These are phyloP conservation scores for Bipolaris cookei DNA, from an alignment of 2,329 filamentous ascomycete species.

Conservation along the genomic window DNA sequence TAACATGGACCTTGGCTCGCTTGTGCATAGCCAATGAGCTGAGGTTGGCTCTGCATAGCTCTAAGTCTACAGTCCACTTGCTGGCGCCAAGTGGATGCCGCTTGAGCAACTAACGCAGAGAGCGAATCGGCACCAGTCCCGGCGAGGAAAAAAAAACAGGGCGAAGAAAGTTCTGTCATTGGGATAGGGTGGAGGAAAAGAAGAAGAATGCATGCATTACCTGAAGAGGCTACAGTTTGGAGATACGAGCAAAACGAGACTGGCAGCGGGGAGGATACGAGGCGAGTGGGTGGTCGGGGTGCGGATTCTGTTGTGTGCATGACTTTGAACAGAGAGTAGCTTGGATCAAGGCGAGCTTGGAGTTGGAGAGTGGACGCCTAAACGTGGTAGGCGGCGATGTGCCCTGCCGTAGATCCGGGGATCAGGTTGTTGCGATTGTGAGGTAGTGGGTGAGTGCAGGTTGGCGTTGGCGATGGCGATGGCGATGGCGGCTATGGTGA, in stretches of 20 bases:
- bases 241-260: conserved; percentile 7
- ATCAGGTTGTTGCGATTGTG: conserved; percentile 4
- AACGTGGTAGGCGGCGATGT: neutral
- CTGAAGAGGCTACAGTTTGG: conserved; percentile 4
- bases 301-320: conserved; percentile 4
- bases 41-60: neutral
- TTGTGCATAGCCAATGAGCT: neutral
- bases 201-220: conserved; percentile 5
- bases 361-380: neutral
- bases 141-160: conserved; percentile 10
- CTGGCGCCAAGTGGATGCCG: conserved; percentile 7
- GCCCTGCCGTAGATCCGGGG: conserved; percentile 7
- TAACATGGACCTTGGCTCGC: neutral
- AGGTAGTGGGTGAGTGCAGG: neutral
- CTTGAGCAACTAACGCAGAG: neutral
- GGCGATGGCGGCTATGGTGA: conserved; percentile 5
- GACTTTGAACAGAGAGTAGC: neutral
- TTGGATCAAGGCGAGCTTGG: neutral
- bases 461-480: conserved; percentile 4
- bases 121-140: conserved; percentile 10
- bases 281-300: neutral
- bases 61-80: neutral
- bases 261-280: neutral
- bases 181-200: neutral
- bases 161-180: conserved; percentile 7